A percentile compares a stretch with the other conserved stretches of the same genome.
phyloP scores from a whole-genome alignment of 805 yeast species.

The Ogataea ganodermae region DNA sequence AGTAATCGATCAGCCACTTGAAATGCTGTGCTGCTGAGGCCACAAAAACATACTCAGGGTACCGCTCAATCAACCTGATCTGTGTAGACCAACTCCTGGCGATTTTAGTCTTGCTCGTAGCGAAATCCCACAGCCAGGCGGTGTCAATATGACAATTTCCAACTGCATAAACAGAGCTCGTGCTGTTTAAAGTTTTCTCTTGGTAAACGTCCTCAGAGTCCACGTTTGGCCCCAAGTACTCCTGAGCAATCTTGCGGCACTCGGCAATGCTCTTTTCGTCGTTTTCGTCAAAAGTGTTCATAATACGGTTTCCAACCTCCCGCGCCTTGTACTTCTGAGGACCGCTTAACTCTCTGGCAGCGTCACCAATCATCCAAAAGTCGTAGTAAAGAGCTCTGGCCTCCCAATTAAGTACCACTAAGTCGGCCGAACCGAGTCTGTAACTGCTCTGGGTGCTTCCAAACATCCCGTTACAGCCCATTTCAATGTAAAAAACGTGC shows the following conservation, averaged over 20 bases:
- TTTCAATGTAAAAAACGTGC: conserved; percentile 78
- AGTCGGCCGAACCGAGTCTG: conserved; percentile 65
- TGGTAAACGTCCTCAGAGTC: conserved; percentile 68
- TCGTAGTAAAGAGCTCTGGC: conserved; percentile 80
- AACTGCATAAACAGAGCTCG: conserved; percentile 71
- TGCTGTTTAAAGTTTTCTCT: conserved; percentile 37
- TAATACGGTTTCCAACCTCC: conserved; percentile 74
- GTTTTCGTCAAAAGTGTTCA: conserved; percentile 77
- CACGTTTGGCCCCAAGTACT: conserved; percentile 63
- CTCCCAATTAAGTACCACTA: conserved; percentile 76
- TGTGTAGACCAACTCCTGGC: conserved; percentile 97
- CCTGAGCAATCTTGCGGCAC: conserved; percentile 67
- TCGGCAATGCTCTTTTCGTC: conserved; percentile 56
- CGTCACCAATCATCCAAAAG: conserved; percentile 87
- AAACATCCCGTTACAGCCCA: conserved; percentile 94
- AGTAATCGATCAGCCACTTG: conserved; percentile 85
- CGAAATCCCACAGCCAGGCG: conserved; percentile 99
- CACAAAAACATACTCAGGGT: conserved; percentile 91
- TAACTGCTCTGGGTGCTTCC: conserved; percentile 67
- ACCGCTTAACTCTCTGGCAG: conserved; percentile 81
- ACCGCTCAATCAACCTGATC: conserved; percentile 75
- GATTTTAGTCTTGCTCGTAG: conserved; percentile 89
- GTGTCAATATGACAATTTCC: conserved; percentile 98
- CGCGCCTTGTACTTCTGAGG: conserved; percentile 88
- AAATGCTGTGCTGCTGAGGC: conserved; percentile 97